Evolutionary conservation across 768 basidiomycete species (phyloP).

Genomic region (Fomitopsis serialis): DNA sequence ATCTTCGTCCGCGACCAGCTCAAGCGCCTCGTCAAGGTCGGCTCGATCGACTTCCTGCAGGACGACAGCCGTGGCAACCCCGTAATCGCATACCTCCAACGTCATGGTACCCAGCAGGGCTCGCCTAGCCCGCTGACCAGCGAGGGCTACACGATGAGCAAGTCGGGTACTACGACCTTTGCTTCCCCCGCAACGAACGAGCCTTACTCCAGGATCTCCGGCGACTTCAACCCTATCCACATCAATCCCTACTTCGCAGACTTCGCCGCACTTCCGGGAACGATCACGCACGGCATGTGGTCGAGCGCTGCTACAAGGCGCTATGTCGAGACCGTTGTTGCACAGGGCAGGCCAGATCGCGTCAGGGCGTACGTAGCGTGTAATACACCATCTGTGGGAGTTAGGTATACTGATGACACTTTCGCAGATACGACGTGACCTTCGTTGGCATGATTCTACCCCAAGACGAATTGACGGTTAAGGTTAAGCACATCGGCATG

Average conservation of each 20-base stretch:
- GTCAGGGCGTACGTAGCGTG: slow-evolving; percentile 89
- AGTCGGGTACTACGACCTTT: slow-evolving; percentile 57
- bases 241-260: slow-evolving; percentile 98
- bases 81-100: slow-evolving; percentile 87
- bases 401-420: slow-evolving; percentile 9
- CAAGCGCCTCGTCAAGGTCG: slow-evolving; percentile 85
- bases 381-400: too few relatives aligned
- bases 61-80: slow-evolving; percentile 92
- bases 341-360: slow-evolving; percentile 87
- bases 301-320: slow-evolving; percentile 91
- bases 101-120: slow-evolving; percentile 80
- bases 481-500: slow-evolving; percentile 88
- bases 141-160: slow-evolving; percentile 83
- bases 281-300: slow-evolving; percentile 98
- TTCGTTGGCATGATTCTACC: slow-evolving; percentile 98
- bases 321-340: slow-evolving; percentile 90
- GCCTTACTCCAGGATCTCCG: slow-evolving; percentile 92
- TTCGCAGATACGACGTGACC: slow-evolving; percentile 76
- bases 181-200: slow-evolving; percentile 88
- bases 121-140: slow-evolving; percentile 71
- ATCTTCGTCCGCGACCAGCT: slow-evolving; percentile 86
- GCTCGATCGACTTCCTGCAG: slow-evolving; percentile 78
- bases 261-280: slow-evolving; percentile 87
- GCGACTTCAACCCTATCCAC: slow-evolving; percentile 99
- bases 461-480: slow-evolving; percentile 79